Evolutionary conservation across 2,329 filamentous ascomycete genomes (phyloP).

Genomic region (Sarocladium kiliense): DNA sequence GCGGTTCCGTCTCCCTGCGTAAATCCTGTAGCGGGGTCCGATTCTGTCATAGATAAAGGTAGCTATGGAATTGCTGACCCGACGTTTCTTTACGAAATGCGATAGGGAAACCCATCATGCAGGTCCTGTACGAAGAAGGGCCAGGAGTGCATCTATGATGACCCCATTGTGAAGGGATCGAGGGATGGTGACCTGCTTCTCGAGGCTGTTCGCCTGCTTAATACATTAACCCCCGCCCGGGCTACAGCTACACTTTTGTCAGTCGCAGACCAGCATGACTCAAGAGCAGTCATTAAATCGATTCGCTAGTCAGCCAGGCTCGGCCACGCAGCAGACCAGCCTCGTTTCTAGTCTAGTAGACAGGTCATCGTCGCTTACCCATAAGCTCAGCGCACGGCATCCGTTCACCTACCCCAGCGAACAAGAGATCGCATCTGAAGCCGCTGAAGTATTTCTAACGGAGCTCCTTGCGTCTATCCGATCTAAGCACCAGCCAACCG

Average conservation of each 20-base stretch:
- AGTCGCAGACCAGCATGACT: not conserved
- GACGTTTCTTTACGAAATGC: not conserved
- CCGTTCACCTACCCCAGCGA: not conserved
- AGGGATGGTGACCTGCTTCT: constrained; percentile 3
- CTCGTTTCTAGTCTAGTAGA: no score
- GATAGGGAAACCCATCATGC: constrained; percentile 6
- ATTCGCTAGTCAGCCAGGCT: not conserved
- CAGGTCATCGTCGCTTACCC: not conserved
- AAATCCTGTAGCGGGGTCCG: not conserved
- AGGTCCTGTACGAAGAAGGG: not conserved
- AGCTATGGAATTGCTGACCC: no score
- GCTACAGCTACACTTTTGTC: not conserved
- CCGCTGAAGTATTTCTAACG: not conserved
- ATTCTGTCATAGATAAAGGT: not conserved
- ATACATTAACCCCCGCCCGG: not conserved
- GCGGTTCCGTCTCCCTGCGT: not conserved
- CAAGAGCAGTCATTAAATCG: not conserved
- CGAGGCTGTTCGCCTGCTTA: constrained; percentile 4
- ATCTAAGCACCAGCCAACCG: not conserved
- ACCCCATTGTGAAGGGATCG: not conserved
- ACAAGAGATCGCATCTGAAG: not conserved
- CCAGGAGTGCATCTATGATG: not conserved
- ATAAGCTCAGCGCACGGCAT: not conserved
- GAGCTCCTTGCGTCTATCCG: not conserved
- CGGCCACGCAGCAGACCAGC: not conserved